Evolutionary conservation across 2,329 filamentous ascomycete genomes (phyloP), one percentile per base, ranked within the genome.

Genomic region (Fusarium euwallaceae): DNA sequence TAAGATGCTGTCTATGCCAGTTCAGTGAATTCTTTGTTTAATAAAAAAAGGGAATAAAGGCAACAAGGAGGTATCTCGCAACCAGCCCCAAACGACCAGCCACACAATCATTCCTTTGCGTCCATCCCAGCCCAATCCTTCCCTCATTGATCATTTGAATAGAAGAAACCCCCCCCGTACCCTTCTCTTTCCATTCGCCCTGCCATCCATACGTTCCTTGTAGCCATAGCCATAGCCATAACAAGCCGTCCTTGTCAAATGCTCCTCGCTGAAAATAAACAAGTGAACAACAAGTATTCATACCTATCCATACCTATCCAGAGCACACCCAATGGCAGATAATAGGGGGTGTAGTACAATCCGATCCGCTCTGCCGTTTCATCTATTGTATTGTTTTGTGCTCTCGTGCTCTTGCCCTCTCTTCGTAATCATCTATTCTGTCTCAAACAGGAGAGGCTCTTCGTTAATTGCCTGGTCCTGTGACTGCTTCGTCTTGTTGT

Each of bases 41-140:
- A 22, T 22, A 48, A 70, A 51, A 32, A 60, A 29, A 48, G 60
- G 24, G 43, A 62, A 68, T 24, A 65, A 68, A 67, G 64, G 65
- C 65, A 75, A 67, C 61, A 24, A 61, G 48, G 69, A 75, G 72
- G 69, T 75, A 68, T 75, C 72, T 75, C 70, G 72, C 29, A 73
- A 70, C 65, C 56, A 65, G 66, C 61, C 61, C 56, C 66, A 61
- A 70, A 73, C 53, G 67, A 63, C 69, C 56, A 45, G 51, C 69
- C 58, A 73, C 62, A 64, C 41, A 64, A 53, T 55, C 48, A 55
- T 32, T 59, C 70, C 53, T 66, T 72, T 32, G 27, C 24, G 32
- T 45, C 48, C 32, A 34, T 34, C 12, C 32, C 32, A 34, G 1
- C 12, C 48, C 48, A 20, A 20, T 55, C 27, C 48, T 51, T 63